A percentile compares a stretch with the other conserved stretches of the same genome.
phyloP scores from a whole-genome alignment of 257 asterid genomes.

The Solanum sejunctum region DNA sequence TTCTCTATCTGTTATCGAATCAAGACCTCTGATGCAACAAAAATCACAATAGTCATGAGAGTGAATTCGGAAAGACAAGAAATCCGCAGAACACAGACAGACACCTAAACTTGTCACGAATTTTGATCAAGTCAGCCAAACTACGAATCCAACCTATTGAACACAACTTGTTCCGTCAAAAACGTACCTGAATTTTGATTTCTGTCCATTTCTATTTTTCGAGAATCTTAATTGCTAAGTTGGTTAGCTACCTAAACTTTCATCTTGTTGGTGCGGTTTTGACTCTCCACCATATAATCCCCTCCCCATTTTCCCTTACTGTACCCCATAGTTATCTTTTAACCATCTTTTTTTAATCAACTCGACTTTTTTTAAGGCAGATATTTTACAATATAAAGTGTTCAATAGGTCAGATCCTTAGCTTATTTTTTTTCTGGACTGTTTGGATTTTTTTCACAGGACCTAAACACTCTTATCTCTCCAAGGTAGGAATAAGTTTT shows the following conservation, averaged over 20 bases:
- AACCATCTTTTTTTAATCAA: too few species aligned
- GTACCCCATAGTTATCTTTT: too few species aligned
- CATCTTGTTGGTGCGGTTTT: too few species aligned
- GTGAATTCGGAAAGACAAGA: not conserved
- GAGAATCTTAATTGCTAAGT: too few species aligned
- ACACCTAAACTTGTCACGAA: not conserved
- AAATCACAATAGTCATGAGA: not conserved
- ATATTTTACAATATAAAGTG: not conserved
- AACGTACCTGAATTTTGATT: not conserved
- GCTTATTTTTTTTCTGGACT: too few species aligned
- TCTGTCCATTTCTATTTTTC: not conserved
- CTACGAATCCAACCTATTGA: not conserved
- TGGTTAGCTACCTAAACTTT: too few species aligned
- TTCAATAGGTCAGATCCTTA: not conserved
- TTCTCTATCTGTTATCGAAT: constrained; percentile 56
- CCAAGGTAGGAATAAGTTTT: too few species aligned
- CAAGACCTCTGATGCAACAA: constrained; percentile 36
- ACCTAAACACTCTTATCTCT: too few species aligned
- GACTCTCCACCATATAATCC: too few species aligned
- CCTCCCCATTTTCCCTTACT: too few species aligned
- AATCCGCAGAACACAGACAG: not conserved
- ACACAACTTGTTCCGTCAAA: not conserved
- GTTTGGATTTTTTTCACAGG: too few species aligned
- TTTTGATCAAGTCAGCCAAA: not conserved
- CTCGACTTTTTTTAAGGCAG: not conserved